Conservation (phyloP, 2,329 filamentous ascomycete genomes). For the Botrytis deweyae region DNA sequence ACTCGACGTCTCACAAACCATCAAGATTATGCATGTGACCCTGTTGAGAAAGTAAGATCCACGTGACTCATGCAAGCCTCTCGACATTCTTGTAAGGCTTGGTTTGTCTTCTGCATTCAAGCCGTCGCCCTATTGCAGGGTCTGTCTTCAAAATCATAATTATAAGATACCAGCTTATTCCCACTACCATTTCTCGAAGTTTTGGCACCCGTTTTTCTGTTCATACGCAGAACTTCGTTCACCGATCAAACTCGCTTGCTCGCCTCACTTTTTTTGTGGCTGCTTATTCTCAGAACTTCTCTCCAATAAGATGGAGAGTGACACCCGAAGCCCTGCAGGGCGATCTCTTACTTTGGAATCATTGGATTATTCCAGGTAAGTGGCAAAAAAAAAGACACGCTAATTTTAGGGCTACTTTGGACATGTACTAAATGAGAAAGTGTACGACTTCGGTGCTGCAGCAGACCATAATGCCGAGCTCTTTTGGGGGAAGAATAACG, state of each 20-base stretch:
- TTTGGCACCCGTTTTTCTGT: neutral
- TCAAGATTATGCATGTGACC: neutral
- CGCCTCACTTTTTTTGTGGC: neutral
- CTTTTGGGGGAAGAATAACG: neutral
- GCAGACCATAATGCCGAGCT: neutral
- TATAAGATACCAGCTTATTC: neutral
- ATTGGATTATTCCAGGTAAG: neutral
- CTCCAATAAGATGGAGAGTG: neutral
- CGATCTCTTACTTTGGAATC: neutral
- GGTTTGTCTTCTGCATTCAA: neutral
- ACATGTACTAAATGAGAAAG: no score
- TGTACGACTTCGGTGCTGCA: neutral
- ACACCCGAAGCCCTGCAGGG: neutral
- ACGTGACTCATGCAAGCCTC: neutral
- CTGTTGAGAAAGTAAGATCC: no score
- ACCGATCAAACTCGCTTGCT: neutral
- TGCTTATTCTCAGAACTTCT: neutral
- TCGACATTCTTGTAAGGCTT: neutral
- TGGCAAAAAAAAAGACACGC: conserved; percentile 1
- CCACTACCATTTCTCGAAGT: neutral
- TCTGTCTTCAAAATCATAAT: rapidly evolving
- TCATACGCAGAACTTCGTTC: neutral
- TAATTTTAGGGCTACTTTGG: neutral
- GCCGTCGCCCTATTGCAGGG: neutral
- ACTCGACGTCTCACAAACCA: neutral